Conservation (phyloP, 2,329 filamentous ascomycete species). For the Rasamsonia emersonii region DNA sequence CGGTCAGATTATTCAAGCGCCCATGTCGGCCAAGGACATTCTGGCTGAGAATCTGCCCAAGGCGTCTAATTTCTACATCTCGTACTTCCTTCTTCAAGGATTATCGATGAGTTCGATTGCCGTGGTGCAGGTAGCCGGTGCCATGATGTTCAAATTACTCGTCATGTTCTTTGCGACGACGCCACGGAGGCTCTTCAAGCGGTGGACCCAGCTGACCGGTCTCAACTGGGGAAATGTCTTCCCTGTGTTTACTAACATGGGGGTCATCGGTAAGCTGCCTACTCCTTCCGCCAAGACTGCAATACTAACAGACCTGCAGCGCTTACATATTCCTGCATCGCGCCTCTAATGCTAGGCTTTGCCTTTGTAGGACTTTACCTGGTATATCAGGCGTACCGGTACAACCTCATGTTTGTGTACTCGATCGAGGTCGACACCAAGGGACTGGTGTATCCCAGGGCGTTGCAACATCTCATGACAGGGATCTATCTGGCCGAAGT, state of each 20-base stretch:
- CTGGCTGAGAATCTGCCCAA: slow-evolving; percentile 70
- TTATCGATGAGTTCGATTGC: slow-evolving; percentile 65
- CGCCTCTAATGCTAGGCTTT: slow-evolving; percentile 74
- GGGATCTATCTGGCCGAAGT: slow-evolving; percentile 77
- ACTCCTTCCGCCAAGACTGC: neutral
- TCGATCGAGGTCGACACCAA: slow-evolving; percentile 77
- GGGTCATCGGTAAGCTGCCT: slow-evolving; percentile 58
- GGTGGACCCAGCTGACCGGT: slow-evolving; percentile 65
- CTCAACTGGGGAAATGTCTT: slow-evolving; percentile 79
- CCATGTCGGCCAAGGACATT: slow-evolving; percentile 54
- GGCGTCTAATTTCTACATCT: slow-evolving; percentile 89
- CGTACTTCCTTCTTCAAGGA: slow-evolving; percentile 89
- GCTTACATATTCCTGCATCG: slow-evolving; percentile 78
- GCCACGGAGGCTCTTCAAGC: slow-evolving; percentile 66
- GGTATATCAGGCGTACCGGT: slow-evolving; percentile 81
- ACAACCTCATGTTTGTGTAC: slow-evolving; percentile 82
- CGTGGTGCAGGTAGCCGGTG: slow-evolving; percentile 63
- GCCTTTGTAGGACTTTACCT: slow-evolving; percentile 67
- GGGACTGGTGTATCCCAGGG: slow-evolving; percentile 77
- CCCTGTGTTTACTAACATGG: slow-evolving; percentile 70
- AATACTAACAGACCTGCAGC: slow-evolving; percentile 39
- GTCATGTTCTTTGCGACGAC: slow-evolving; percentile 61
- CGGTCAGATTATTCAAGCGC: slow-evolving; percentile 56
- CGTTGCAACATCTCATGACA: slow-evolving; percentile 72
- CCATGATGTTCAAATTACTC: slow-evolving; percentile 63